Percentiles rank a stretch among this genome's conserved stretches.
Conservation (phyloP, 108 stramenopile species). For the Skeletonema tropicum region DNA sequence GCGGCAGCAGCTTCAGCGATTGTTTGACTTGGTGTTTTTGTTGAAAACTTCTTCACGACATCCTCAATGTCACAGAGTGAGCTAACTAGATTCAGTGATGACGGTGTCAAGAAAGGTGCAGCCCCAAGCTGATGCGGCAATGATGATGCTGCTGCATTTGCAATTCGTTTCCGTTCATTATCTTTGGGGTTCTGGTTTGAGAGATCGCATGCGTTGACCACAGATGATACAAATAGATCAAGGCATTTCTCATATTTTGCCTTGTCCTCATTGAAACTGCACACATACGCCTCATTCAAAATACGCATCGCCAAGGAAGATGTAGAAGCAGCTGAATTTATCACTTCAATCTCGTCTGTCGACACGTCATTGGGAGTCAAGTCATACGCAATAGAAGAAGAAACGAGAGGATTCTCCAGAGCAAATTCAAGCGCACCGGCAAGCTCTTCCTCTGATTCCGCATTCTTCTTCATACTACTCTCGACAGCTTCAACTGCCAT, state of each 20-base stretch:
- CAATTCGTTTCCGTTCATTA: conserved; percentile 62
- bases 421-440: conserved; percentile 46
- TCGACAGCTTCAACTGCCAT: conserved; percentile 61
- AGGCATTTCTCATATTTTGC: conserved; percentile 63
- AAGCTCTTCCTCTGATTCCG: conserved; percentile 9
- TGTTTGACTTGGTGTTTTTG: conserved; percentile 70
- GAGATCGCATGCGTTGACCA: conserved; percentile 63
- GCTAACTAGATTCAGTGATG: conserved; percentile 61
- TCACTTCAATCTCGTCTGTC: conserved; percentile 10
- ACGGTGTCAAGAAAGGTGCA: conserved; percentile 58
- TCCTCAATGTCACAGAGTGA: conserved; percentile 84
- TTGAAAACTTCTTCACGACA: conserved; percentile 73
- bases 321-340: background rate
- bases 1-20: conserved; percentile 74
- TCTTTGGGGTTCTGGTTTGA: conserved; percentile 74
- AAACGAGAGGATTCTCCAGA: conserved; percentile 66
- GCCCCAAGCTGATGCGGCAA: conserved; percentile 61
- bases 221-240: conserved; percentile 65
- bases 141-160: conserved; percentile 48
- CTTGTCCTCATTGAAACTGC: conserved; percentile 39
- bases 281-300: conserved; percentile 72
- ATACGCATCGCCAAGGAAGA: conserved; percentile 44
- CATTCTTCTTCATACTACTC: conserved; percentile 30
- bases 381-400: conserved; percentile 68
- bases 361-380: conserved; percentile 35